Conservation (phyloP, 2,329 filamentous ascomycete genomes). For the Penicillium thymicola region DNA sequence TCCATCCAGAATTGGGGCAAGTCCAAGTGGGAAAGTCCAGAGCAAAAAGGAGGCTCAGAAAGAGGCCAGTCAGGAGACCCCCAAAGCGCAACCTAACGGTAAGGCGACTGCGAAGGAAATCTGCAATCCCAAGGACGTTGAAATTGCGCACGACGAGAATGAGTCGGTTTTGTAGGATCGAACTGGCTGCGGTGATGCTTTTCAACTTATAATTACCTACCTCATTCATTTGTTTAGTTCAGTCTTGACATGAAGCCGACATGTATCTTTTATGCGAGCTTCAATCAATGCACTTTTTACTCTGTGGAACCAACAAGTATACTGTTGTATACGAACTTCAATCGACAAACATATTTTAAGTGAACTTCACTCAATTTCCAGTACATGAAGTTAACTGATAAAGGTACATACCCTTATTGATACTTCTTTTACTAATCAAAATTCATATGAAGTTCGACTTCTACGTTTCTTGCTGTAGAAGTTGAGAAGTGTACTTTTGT, state of each 20-base stretch:
- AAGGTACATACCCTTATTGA: background rate
- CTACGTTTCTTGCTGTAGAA: background rate
- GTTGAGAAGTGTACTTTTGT: background rate
- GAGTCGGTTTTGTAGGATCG: background rate
- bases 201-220: background rate
- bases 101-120: slow-evolving; percentile 22
- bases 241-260: background rate
- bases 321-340: background rate
- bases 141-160: background rate
- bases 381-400: background rate
- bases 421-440: background rate
- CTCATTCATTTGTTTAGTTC: background rate
- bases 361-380: background rate
- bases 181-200: background rate
- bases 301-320: background rate
- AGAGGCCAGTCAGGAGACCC: slow-evolving; percentile 23
- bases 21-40: slow-evolving; percentile 32
- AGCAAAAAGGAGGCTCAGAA: slow-evolving; percentile 33
- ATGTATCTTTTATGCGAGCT: background rate
- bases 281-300: background rate
- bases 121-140: background rate
- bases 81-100: slow-evolving; percentile 6
- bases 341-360: background rate
- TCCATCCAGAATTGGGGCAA: slow-evolving; percentile 28
- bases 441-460: background rate